Evolutionary conservation across 352 stramenopile species (phyloP), one percentile per base, ranked within the genome.

Genomic region (Globisporangium echinulatum): DNA sequence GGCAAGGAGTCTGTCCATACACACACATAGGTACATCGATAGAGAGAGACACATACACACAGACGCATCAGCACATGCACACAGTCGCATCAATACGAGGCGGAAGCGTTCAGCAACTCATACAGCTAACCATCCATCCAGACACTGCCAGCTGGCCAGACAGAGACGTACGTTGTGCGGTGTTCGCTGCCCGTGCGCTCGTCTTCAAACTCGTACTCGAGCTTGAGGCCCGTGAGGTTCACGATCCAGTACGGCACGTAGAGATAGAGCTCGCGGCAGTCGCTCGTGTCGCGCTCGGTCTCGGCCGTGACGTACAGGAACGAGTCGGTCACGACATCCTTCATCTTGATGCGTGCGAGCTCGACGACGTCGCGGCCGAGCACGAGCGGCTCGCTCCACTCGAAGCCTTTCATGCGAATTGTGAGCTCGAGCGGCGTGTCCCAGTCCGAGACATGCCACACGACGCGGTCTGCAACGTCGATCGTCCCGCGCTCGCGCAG

Each of bases 161-260:
- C 46, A 50, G 49, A 57, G 48, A 71, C 74, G 55, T 77, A 79
- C 79, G 75, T 77, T 7, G 76, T 90, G 15, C 67, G 60, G 56
- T 95, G 84, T 50, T 93, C 86, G 38, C 76, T 67, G 7, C 71
- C 74, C 39, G 82, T 82, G 54, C 72, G 71, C n/a, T 90, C 82
- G 58, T 89, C 72, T 40, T 94, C 86, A 49, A 85, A 88, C 68
- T 90, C 79, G 59, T 87, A 94, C 53, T 95, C 86, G 11, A 95
- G 70, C 64, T 90, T 84, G 8, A 95, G 62, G 0, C 82, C 82
- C 11, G 84, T 94, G 52, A 93, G 65, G 56, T 95, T 95, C 33
- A 95, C 81, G 53, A 95, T 90, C 86, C 86, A 95, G 65, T 94
- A 95, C 13, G 86, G 86, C 10, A 93, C 82, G 56, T 85, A 94